Conservation (phyloP, 1,284 basidiomycete species). For the Trichosporon sp. region DNA sequence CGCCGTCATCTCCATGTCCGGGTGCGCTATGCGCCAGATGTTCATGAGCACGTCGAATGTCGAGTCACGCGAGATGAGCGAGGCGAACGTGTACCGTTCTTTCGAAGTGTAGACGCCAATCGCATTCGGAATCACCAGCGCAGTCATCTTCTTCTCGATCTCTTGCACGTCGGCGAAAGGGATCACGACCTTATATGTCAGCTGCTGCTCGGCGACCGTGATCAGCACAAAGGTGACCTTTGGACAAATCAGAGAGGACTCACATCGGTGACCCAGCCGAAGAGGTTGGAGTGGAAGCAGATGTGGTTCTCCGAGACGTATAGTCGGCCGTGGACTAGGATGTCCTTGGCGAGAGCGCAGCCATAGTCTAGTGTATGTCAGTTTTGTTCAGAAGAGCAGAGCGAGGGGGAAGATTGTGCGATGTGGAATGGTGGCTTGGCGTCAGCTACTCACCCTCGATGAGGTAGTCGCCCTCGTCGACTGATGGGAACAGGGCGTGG, state of each 20-base stretch:
- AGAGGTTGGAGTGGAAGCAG: slow-evolving; percentile 98
- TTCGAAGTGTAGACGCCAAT: slow-evolving; percentile 82
- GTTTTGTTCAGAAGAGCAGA: no score
- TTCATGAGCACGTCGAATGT: slow-evolving; percentile 94
- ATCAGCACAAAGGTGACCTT: no score
- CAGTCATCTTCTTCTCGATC: slow-evolving; percentile 97
- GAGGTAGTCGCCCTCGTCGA: slow-evolving; percentile 94
- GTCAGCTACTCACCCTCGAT: slow-evolving; percentile 80
- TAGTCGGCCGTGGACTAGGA: slow-evolving; percentile 88
- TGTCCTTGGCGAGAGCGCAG: slow-evolving; percentile 91
- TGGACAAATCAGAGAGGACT: slow-evolving; percentile 50
- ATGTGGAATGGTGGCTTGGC: neutral
- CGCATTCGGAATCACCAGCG: slow-evolving; percentile 96
- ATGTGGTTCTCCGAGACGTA: slow-evolving; percentile 98
- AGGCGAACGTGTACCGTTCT: slow-evolving; percentile 84
- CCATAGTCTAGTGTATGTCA: slow-evolving; percentile 69
- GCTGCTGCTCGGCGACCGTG: neutral
- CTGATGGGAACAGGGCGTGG: slow-evolving; percentile 78
- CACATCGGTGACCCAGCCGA: slow-evolving; percentile 97
- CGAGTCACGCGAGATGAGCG: slow-evolving; percentile 91
- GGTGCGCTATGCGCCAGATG: slow-evolving; percentile 88
- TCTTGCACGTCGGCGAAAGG: slow-evolving; percentile 84
- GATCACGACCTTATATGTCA: slow-evolving; percentile 63
- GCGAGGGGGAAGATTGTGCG: no score
- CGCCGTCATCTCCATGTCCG: slow-evolving; percentile 54